These are phyloP conservation scores for Pseudopediastrum boryanum DNA, from an alignment of 139 green algal species.

Conservation along the genomic window DNA sequence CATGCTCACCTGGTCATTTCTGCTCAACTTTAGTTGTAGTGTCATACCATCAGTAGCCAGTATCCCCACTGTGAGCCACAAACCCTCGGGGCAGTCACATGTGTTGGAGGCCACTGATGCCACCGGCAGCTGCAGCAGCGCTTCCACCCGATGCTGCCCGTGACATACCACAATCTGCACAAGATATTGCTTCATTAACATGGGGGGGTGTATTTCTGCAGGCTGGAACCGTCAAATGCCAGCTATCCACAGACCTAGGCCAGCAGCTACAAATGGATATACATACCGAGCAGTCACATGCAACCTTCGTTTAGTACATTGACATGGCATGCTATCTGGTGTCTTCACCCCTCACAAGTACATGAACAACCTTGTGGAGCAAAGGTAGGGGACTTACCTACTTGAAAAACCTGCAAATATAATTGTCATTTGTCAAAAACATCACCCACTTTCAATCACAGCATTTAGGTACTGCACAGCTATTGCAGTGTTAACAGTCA, in stretches of 20 bases:
- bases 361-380: no score
- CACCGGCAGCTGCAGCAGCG: slow-evolving; percentile 59
- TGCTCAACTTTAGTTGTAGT: slow-evolving; percentile 62
- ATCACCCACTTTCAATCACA: no score
- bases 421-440: no score
- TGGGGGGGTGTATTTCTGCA: not conserved
- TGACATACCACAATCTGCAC: slow-evolving; percentile 30
- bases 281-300: not conserved
- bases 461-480: no score
- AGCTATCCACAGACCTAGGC: not conserved
- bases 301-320: not conserved
- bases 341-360: no score
- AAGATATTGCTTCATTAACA: not conserved
- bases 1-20: slow-evolving; percentile 40
- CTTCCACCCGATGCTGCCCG: slow-evolving; percentile 44
- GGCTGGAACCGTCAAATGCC: not conserved
- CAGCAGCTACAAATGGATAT: not conserved
- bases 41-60: slow-evolving; percentile 59
- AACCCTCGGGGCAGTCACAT: slow-evolving; percentile 1
- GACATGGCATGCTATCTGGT: not conserved
- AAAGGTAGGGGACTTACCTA: no score
- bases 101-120: slow-evolving; percentile 31
- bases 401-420: no score
- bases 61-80: slow-evolving; percentile 69
- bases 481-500: no score